Evolutionary conservation across 495 filamentous ascomycete species (phyloP), one percentile per base, ranked within the genome.

Genomic region (Aspergillus nidulans): DNA sequence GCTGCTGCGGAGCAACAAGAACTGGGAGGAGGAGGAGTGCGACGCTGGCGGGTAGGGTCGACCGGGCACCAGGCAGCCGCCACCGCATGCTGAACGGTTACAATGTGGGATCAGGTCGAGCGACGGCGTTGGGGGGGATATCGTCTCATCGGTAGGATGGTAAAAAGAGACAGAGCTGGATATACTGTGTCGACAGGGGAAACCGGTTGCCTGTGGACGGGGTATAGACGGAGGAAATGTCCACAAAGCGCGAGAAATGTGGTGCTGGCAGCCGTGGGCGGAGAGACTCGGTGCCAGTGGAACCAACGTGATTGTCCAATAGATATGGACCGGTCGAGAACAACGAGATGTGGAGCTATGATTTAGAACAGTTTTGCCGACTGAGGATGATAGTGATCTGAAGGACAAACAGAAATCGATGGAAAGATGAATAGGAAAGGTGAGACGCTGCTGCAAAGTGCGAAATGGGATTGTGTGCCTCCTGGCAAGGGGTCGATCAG

Each of bases 1-100:
- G 69, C 69, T 77, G 75, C 75, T 72, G 75, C 75, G 69, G 75
- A 77, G 70, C 69, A 53, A 74, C 72, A 66, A 77, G 69, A 60
- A 64, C 62, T 25, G 73, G 69, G 48, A 75, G 64, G 36, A 72
- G 69, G 19, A 77, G 65, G 49, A 77, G 70, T 60, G 73, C 73
- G 66, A 75, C 72, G 68, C 74, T 75, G 68, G 74, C 71, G 63
- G 74, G 74, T 56, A 77, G 71, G 59, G 70, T 72, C 68, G 70
- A 70, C 61, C 66, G 64, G 64, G 65, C 69, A 68, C 73, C 73
- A 69, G 71, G 67, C 69, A 77, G 69, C 74, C 73, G 71, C 74
- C 74, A 77, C 68, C 74, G 67, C 74, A 77, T 77, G 40, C 59
- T 75, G 69, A 57, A 61, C 55, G 61, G 62, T 63, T 62, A 69